Evolutionary conservation across 2,329 filamentous ascomycete genomes (phyloP), one percentile per base, ranked within the genome.

Genomic region (Fusarium annulatum): DNA sequence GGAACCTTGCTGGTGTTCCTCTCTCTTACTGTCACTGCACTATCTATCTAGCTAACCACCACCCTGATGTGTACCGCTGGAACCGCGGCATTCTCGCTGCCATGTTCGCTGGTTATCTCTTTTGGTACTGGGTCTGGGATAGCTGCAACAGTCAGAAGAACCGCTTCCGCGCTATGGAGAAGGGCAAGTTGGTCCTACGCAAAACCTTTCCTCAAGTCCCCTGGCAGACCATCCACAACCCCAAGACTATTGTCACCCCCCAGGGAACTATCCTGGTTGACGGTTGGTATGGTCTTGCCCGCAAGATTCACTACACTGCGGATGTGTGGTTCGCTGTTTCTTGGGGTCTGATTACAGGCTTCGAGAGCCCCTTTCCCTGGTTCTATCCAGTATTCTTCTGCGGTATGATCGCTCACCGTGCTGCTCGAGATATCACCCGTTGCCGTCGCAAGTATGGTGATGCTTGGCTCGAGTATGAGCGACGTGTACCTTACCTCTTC

Each of bases 81-180:
- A 93, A 94, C 79, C 89, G 88, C 63, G 90, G 86, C 75, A 89
- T 90, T 58, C 87, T 97, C 15, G 86, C 83, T 14, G 84, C 86
- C 56, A 86, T 97, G 57, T 96, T 89, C 79, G 80, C 86, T 49
- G 86, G 87, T n/a, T 97, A 97, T 81, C 85, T 97, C 52, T 92
- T 93, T 80, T 90, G 93, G 74, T 97, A 97, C 86, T 96, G 94
- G 90, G 87, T 97, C 63, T 97, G 95, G 94, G 95, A 97, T 80
- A 96, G 94, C 48, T 92, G 91, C 84, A 97, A 97, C 85, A 94
- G 91, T 79, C 95, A 97, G 84, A 97, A 97, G 89, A 97, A 97
- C 85, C 91, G 93, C 73, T 97, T 96, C 89, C 91, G 95, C 62
- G 90, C 92, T 74, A 88, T 90, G 83, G 94, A 97, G 84, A 90